Base-by-base conservation (phyloP, 2,329 filamentous ascomycete species). In the Xylaria sp. region DNA sequence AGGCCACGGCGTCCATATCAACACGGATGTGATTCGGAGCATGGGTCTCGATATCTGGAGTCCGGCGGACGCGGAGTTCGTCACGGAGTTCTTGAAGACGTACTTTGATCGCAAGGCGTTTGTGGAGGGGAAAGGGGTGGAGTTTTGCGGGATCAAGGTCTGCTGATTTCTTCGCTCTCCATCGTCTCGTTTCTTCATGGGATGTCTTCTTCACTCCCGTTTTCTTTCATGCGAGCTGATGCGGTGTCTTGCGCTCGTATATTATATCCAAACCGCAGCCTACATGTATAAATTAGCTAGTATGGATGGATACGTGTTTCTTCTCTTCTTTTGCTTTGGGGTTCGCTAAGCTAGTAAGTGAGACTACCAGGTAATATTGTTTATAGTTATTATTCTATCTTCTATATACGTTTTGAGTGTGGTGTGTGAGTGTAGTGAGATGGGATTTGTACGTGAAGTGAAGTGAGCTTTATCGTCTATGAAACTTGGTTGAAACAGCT, bases 41-140 rank as follows among this genome's bases (percentile, higher is more conserved):
- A 88, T 93, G 85, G 90, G 90, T 0, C 79, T 94, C 18, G 90
- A 94, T 67, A 79, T 86, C 0, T 94, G 90, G 89, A 92, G 88
- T 70, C 78, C 81, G 37, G 78, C 78, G 13, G 90, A 93, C 70
- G 83, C 82, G n/a, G 77, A 77, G 2, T 93, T 92, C 69, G 81
- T 91, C 13, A 76, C 76, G 63, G 85, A 86, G 57, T 76, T 89
- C 54, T 76, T 83, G 50, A 78, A 73, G 63, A 74, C 83, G 64
- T 93, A 90, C 75, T 92, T 91, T 74, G 83, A 78, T 35, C 77
- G 86, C 13, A 73, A 78, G 52, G 85, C 85, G 8, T 79, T 80
- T 65, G 82, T 91, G 18, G 83, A 90, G 70, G 83, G 84, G 42
- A 86, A 85, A 69, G 83, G 83, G n/a, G 78, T 92, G 1, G 86